Evolutionary conservation across 2,329 filamentous ascomycete genomes (phyloP).

Genomic region (Allantophomopsis lycopodina): DNA sequence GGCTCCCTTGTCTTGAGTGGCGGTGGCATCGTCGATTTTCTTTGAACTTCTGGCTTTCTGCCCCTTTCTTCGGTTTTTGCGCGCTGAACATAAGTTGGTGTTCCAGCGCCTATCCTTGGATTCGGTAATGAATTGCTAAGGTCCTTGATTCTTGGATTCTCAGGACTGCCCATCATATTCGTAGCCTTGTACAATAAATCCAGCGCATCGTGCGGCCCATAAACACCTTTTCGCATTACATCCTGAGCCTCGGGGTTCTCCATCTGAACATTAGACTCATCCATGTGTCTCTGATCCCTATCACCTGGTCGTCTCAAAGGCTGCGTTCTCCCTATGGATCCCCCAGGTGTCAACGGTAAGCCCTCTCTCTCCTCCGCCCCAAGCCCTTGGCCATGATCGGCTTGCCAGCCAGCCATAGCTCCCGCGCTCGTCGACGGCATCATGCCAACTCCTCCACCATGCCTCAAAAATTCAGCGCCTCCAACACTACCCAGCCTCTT

Average conservation of each 20-base stretch:
- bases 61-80: too few relatives aligned
- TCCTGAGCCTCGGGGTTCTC: conserved; percentile 52
- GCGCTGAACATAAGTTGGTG: too few relatives aligned
- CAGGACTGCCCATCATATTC: conserved; percentile 21
- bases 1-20: too few relatives aligned
- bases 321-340: conserved; percentile 49
- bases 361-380: too few relatives aligned
- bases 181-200: conserved; percentile 85
- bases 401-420: conserved; percentile 8
- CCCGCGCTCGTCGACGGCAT: conserved; percentile 10
- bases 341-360: conserved; percentile 21
- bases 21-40: too few relatives aligned
- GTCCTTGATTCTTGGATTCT: neutral
- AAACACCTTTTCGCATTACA: conserved; percentile 60
- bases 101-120: too few relatives aligned
- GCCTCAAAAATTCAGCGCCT: conserved; percentile 18
- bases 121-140: too few relatives aligned
- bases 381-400: too few relatives aligned
- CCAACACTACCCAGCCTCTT: conserved; percentile 44
- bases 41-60: too few relatives aligned
- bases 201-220: conserved; percentile 83
- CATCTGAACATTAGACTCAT: conserved; percentile 45
- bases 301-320: conserved; percentile 50
- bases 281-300: conserved; percentile 19
- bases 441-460: conserved; percentile 19